Base-by-base conservation (phyloP, 2,329 filamentous ascomycete genomes). In the Penicillium sclerotigenum region DNA sequence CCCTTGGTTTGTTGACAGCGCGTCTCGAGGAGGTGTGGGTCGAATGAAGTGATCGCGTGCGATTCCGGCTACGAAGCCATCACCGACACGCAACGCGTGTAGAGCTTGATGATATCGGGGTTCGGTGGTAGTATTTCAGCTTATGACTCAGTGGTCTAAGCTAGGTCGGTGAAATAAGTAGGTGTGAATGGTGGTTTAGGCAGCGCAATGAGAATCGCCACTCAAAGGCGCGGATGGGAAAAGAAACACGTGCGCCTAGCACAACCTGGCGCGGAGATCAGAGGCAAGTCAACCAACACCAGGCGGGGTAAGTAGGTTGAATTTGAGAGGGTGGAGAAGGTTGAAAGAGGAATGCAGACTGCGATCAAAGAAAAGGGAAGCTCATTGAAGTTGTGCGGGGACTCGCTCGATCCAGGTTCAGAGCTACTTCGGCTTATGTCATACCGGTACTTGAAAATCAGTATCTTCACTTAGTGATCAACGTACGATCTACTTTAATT, bases 351-450 rank as follows among this genome's bases (percentile, higher is more conserved):
- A 47, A 54, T 54, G 53, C 20, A 22, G 29, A 40, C 22, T 57
- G 52, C 43, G 33, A 43, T 56, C 50, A 59, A 54, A 56, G 50
- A 57, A 56, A 50, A 41, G 53, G 7, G 46, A 48, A 62, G 59
- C 59, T 62, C 43, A 51, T 56, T 49, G 54, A 60, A 49, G 57
- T 56, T 56, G 56, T 62, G 58, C 55, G 59, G 59, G 52, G 56
- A 59, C 45, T 47, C 47, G 28, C 36, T 48, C 48, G 36, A 55
- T 46, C 41, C 46, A 40, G 31, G 43, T 54, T 40, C 18, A n/a
- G 34, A 64, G 61, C 61, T 49, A 37, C 36, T 26, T 56, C 56
- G 36, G 63, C 63, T 65, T 64, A 65, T 64, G 63, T 64, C 62
- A 64, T 63, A 31, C 36, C 42, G 31, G 50, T 48, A 54, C 29